A percentile compares a stretch with the other conserved stretches of the same genome.
Evolutionary conservation across 306 rosid genomes (phyloP).

Genomic region (Cucumis hystrix): DNA sequence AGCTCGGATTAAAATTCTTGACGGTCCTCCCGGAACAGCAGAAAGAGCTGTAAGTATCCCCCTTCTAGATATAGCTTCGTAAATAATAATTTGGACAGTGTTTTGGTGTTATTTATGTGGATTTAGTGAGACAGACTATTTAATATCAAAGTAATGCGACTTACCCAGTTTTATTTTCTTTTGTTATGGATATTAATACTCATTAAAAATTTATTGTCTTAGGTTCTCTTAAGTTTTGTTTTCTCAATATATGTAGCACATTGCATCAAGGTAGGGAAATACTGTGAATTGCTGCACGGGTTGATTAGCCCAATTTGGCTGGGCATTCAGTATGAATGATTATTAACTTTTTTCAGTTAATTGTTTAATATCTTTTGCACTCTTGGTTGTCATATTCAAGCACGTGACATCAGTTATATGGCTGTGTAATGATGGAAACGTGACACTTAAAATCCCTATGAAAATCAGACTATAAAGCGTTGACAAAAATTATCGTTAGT

Average conservation of each 20-base stretch:
- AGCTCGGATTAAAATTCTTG: slow-evolving; percentile 93
- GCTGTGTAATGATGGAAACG: neutral
- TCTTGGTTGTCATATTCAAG: slow-evolving; percentile 1
- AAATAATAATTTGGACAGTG: neutral
- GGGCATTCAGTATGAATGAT: neutral
- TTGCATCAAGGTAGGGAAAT: neutral
- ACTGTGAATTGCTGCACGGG: neutral
- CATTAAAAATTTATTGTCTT: neutral
- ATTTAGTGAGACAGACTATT: neutral
- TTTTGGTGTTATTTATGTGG: neutral
- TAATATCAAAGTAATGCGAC: neutral
- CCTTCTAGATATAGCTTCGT: neutral
- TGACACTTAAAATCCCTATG: neutral
- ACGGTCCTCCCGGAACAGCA: slow-evolving; percentile 92
- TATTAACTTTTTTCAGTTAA: neutral
- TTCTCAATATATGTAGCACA: neutral
- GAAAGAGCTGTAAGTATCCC: slow-evolving; percentile 87
- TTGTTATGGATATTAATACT: neutral
- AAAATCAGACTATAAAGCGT: neutral
- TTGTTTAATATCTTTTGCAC: neutral
- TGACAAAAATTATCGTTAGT: neutral
- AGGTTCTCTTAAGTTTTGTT: neutral
- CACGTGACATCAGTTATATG: neutral
- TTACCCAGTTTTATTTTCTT: neutral
- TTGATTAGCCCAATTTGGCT: neutral